Evolutionary conservation across 208 protist species (phyloP).

Genomic region (Leishmania guyanensis): DNA sequence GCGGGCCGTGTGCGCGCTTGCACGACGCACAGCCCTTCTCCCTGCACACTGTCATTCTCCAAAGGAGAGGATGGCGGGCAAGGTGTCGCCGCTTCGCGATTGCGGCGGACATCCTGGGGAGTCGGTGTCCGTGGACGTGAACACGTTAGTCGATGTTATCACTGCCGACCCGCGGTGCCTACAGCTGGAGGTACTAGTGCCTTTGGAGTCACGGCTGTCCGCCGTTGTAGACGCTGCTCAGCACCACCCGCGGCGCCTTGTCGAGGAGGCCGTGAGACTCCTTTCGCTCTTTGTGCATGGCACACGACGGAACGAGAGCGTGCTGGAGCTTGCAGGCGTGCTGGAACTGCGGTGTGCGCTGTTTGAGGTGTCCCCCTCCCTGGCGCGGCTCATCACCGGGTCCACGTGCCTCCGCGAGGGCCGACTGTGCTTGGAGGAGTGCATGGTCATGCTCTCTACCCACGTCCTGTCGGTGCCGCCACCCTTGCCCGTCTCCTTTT

Average conservation of each 20-base stretch:
- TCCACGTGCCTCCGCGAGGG: conserved; percentile 16
- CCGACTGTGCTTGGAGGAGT: conserved; percentile 21
- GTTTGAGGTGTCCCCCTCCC: conserved; percentile 3
- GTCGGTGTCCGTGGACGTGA: conserved; percentile 13
- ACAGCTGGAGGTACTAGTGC: conserved; percentile 22
- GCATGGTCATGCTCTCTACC: conserved; percentile 14
- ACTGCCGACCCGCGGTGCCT: conserved; percentile 25
- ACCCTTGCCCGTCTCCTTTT: neutral
- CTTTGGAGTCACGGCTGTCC: conserved; percentile 15
- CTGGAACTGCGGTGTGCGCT: conserved; percentile 21
- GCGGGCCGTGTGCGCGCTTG: conserved; percentile 27
- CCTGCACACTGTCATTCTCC: neutral
- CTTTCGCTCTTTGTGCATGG: conserved; percentile 4
- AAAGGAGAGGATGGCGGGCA: neutral
- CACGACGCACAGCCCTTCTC: conserved; percentile 3
- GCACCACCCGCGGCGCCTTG: conserved; percentile 22
- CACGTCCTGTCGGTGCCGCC: conserved; percentile 25
- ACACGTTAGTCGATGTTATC: conserved; percentile 15
- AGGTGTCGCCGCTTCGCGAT: neutral
- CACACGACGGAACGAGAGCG: neutral
- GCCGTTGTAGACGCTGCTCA: conserved; percentile 24
- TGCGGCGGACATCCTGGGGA: neutral
- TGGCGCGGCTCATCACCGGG: conserved; percentile 28
- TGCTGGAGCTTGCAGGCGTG: conserved; percentile 1
- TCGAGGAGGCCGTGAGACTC: conserved; percentile 4